phyloP scores from a whole-genome alignment of 176 grass and related monocot species.

The Aegilops bicornis region DNA sequence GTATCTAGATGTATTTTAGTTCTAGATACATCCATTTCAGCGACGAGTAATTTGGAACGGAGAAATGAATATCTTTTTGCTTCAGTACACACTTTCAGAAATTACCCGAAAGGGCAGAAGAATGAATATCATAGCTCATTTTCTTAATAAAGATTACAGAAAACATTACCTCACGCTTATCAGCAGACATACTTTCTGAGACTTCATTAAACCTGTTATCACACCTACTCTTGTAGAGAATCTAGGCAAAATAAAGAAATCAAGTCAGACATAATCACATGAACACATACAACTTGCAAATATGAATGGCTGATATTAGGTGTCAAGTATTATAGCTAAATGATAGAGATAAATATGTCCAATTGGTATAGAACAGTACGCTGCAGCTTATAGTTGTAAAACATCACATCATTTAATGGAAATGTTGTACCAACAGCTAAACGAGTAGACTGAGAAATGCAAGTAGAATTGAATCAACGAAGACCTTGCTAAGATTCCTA shows the following conservation, averaged over 20 bases:
- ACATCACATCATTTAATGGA: slow-evolving; percentile 18
- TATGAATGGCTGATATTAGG: slow-evolving; percentile 6
- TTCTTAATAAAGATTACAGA: slow-evolving; percentile 31
- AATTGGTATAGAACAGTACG: slow-evolving; percentile 17
- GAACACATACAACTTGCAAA: slow-evolving; percentile 27
- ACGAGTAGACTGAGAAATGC: background rate
- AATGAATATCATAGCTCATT: background rate
- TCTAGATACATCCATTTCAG: too few species aligned
- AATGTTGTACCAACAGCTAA: background rate
- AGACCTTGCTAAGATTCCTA: background rate
- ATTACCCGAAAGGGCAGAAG: background rate
- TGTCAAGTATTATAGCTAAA: background rate
- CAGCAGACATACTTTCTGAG: slow-evolving; percentile 71
- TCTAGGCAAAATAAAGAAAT: slow-evolving; percentile 41
- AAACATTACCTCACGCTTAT: slow-evolving; percentile 91
- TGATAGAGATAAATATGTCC: background rate
- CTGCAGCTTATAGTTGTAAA: background rate
- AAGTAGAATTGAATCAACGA: slow-evolving; percentile 27
- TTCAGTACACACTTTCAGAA: slow-evolving; percentile 20
- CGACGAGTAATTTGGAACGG: too few species aligned
- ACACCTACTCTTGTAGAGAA: slow-evolving; percentile 99
- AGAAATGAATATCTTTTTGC: slow-evolving; percentile 32
- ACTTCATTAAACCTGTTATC: slow-evolving; percentile 97
- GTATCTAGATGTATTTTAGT: too few species aligned
- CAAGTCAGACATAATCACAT: slow-evolving; percentile 32